phyloP scores from a whole-genome alignment of 169 alveolate genomes.

The Plasmodium fragile region DNA sequence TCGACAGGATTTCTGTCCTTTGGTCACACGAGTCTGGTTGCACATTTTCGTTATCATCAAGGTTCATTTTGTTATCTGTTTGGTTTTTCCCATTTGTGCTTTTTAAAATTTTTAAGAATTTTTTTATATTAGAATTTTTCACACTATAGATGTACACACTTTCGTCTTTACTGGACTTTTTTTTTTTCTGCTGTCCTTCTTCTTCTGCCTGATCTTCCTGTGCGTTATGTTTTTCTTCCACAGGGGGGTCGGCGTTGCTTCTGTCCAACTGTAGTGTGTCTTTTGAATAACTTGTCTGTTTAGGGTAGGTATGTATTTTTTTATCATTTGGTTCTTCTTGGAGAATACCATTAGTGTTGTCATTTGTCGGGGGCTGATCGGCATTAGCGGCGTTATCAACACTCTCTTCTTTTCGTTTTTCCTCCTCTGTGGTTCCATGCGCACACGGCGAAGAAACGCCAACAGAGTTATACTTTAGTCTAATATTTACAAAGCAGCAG shows the following conservation, averaged over 20 bases:
- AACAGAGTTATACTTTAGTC: conserved; percentile 29
- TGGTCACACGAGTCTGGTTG: neutral
- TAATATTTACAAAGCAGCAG: conserved; percentile 70
- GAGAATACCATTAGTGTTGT: neutral
- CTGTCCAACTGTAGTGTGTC: neutral
- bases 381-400: neutral
- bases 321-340: neutral
- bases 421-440: neutral
- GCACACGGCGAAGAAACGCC: neutral
- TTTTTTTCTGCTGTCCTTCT: neutral
- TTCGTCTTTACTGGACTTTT: neutral
- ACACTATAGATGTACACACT: neutral
- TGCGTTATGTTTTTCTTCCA: neutral
- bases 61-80: conserved; percentile 3
- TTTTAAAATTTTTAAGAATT: conserved; percentile 68
- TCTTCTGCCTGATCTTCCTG: conserved; percentile 14
- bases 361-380: neutral
- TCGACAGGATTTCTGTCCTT: conserved; percentile 47
- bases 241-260: neutral
- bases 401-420: conserved; percentile 6
- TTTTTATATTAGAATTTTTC: conserved; percentile 51
- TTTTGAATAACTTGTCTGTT: neutral
- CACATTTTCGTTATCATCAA: conserved; percentile 9
- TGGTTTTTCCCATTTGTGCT: conserved; percentile 14
- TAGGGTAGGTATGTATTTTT: neutral